Conservation (phyloP, 2,329 filamentous ascomycete genomes). For the Seiridium cupressi region DNA sequence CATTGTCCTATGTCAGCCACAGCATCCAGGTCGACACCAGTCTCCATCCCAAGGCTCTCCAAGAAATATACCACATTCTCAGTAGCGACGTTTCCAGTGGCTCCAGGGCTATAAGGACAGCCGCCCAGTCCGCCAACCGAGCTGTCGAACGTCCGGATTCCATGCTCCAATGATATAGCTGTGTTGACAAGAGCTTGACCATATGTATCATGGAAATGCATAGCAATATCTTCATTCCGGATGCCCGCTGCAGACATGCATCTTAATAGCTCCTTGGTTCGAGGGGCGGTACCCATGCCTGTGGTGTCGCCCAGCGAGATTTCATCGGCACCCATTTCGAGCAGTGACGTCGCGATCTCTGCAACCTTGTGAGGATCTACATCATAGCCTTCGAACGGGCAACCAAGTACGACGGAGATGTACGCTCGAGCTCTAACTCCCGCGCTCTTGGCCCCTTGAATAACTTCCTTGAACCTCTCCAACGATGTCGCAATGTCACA, state of each 20-base stretch:
- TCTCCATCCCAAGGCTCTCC: conserved; percentile 55
- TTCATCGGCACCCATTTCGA: conserved; percentile 88
- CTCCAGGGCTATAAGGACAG: conserved; percentile 67
- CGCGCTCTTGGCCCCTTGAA: conserved; percentile 62
- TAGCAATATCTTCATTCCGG: conserved; percentile 54
- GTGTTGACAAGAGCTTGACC: conserved; percentile 67
- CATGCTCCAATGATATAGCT: conserved; percentile 60
- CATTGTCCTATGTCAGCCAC: conserved; percentile 56
- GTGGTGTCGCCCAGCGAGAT: conserved; percentile 89
- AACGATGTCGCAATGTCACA: conserved; percentile 75
- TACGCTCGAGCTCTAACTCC: conserved; percentile 73
- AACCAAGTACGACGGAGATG: conserved; percentile 78
- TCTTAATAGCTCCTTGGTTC: conserved; percentile 42
- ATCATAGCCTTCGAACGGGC: conserved; percentile 69
- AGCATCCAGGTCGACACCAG: conserved; percentile 55
- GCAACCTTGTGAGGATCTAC: conserved; percentile 63
- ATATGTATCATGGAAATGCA: conserved; percentile 74
- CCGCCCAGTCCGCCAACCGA: conserved; percentile 67
- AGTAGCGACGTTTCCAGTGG: conserved; percentile 61
- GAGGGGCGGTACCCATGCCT: conserved; percentile 70
- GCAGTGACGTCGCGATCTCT: conserved; percentile 64
- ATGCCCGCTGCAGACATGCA: conserved; percentile 50
- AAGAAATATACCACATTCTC: conserved; percentile 43
- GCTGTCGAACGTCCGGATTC: conserved; percentile 64
- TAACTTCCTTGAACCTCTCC: conserved; percentile 67